A percentile compares a stretch with the other conserved stretches of the same genome.
Conservation (phyloP, 441 rosid species). For the Melastoma candidum region DNA sequence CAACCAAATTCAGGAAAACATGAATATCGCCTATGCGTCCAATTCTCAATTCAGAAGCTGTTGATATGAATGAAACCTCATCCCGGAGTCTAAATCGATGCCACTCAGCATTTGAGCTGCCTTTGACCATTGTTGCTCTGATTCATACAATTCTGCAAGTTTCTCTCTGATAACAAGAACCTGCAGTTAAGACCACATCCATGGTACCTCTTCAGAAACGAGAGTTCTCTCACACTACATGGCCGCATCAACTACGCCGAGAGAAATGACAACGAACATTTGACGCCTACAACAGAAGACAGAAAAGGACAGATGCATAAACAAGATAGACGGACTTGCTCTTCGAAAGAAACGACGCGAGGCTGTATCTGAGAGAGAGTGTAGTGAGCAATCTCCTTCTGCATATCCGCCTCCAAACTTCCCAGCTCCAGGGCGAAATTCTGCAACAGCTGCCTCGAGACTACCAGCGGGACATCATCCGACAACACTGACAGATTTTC, state of each 20-base stretch:
- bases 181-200: conserved; percentile 24
- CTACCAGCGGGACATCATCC: conserved; percentile 88
- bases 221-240: not conserved
- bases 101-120: conserved; percentile 99
- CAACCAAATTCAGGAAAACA: too few species aligned
- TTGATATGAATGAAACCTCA: conserved; percentile 44
- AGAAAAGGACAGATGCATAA: not conserved
- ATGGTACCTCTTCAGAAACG: not conserved
- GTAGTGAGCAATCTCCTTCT: conserved; percentile 84
- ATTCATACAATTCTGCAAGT: conserved; percentile 89
- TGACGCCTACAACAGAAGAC: not conserved
- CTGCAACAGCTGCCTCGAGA: conserved; percentile 93
- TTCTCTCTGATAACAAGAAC: conserved; percentile 90
- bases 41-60: too few species aligned
- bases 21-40: too few species aligned
- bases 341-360: conserved; percentile 96
- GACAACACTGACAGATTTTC: conserved; percentile 54
- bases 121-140: conserved; percentile 92
- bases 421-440: conserved; percentile 80
- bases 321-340: conserved; percentile 50
- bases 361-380: conserved; percentile 94
- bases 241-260: not conserved
- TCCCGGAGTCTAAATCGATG: conserved; percentile 90
- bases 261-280: not conserved
- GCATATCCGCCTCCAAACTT: conserved; percentile 66